Percentiles rank a stretch among this genome's conserved stretches.
phyloP scores from a whole-genome alignment of 2,329 filamentous ascomycete species.

The Verticillium zaregamsianum region DNA sequence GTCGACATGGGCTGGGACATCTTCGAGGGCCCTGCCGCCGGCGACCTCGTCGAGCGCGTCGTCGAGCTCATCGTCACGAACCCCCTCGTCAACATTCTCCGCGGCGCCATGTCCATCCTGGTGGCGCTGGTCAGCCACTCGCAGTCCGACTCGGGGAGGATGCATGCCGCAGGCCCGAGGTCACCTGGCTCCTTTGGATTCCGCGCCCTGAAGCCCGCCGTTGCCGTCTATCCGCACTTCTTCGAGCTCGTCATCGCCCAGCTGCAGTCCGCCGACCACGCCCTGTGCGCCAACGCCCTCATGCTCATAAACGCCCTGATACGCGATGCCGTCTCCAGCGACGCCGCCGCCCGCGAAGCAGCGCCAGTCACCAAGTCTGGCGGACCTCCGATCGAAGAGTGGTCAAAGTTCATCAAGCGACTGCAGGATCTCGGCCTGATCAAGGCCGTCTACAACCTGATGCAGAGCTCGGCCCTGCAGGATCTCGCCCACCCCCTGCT shows the following conservation, averaged over 20 bases:
- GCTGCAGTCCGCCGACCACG: conserved; percentile 89
- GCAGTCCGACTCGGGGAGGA: conserved; percentile 44
- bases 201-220: conserved; percentile 83
- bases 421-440: conserved; percentile 92
- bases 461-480: conserved; percentile 90
- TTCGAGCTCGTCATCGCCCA: conserved; percentile 90
- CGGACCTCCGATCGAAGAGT: conserved; percentile 58
- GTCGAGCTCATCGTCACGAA: conserved; percentile 93
- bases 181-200: conserved; percentile 73
- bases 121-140: conserved; percentile 90
- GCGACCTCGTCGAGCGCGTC: conserved; percentile 69
- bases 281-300: conserved; percentile 89
- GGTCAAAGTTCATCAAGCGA: conserved; percentile 92
- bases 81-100: conserved; percentile 93
- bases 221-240: conserved; percentile 89
- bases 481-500: conserved; percentile 85
- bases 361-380: conserved; percentile 23
- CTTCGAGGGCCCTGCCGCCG: conserved; percentile 58
- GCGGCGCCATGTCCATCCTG: conserved; percentile 94
- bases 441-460: conserved; percentile 83
- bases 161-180: conserved; percentile 20
- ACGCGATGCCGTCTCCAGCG: conserved; percentile 79
- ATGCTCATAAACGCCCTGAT: conserved; percentile 95
- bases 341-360: conserved; percentile 60
- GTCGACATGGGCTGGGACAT: conserved; percentile 98